Conservation (phyloP, 139 green algal genomes). For the Closterium sp. region DNA sequence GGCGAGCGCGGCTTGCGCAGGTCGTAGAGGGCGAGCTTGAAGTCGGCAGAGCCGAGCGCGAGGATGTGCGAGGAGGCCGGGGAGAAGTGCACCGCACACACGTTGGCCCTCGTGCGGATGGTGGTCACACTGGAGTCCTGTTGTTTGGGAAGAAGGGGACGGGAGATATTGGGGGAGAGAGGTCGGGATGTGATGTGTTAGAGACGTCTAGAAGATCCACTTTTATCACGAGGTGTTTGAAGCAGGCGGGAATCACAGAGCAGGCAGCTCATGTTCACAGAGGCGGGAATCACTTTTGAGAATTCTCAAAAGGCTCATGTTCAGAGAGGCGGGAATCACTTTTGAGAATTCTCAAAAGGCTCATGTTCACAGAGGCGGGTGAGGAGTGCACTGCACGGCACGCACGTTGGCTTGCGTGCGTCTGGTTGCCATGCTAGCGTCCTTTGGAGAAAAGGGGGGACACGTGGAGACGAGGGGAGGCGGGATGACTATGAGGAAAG, state of each 20-base stretch:
- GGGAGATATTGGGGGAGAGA: neutral
- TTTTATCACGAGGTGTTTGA: too few species aligned
- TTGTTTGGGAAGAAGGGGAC: neutral
- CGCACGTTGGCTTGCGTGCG: slow-evolving; percentile 63
- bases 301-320: too few species aligned
- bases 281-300: too few species aligned
- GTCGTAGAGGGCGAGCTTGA: slow-evolving; percentile 65
- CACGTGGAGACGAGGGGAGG: neutral
- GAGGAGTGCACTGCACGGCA: slow-evolving; percentile 77
- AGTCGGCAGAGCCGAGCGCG: slow-evolving; percentile 78
- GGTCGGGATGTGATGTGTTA: neutral
- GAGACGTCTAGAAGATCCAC: too few species aligned
- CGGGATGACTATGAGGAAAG: too few species aligned
- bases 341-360: too few species aligned
- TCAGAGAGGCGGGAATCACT: too few species aligned
- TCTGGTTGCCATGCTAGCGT: neutral
- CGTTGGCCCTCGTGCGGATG: slow-evolving; percentile 30
- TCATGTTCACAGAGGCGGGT: too few species aligned
- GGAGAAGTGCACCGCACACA: slow-evolving; percentile 83
- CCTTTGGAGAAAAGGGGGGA: too few species aligned
- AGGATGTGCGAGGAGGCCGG: slow-evolving; percentile 66
- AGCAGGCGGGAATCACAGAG: too few species aligned
- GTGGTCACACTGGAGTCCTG: neutral
- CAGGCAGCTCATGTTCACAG: too few species aligned
- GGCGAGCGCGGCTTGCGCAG: slow-evolving; percentile 34